Evolutionary conservation across 176 grass and related monocot genomes (phyloP), one percentile per base, ranked within the genome.

Genomic region (Aegilops umbellulata): DNA sequence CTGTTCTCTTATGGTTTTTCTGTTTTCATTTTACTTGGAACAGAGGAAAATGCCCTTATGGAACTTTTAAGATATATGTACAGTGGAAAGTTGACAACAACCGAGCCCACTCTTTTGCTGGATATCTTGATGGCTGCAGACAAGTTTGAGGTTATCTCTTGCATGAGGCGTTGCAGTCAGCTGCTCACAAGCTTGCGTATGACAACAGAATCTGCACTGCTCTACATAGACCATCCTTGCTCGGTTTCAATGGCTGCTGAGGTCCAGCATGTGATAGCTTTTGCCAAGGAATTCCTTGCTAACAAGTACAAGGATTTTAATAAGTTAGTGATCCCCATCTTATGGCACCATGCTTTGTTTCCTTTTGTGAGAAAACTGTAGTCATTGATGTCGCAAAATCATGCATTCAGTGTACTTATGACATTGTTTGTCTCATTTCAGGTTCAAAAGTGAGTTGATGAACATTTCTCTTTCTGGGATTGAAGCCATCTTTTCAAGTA

Each of bases 61-160:
- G 92, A 88, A 61, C 89, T 97, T 47, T 51, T 97, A 74, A 91
- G 90, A 67, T 97, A 93, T 85, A 95, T 95, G 90, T 97, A 95
- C 80, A 90, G 84, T 75, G 95, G 95, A 26, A 95, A 95, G 85
- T 80, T 97, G 80, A 89, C 90, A 69, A 84, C 90, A 60, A 73
- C 32, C 61, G 90, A 90, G 9, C 89, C 95, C 1, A 61, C 84
- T 8, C 89, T 93, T 83, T 64, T 97, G 38, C 69, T 97, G 35
- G 95, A 95, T 80, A 84, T 97, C 62, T 81, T 97, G 51, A 94
- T 97, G 91, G 91, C 89, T 64, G 95, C 97, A 3, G 94, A 98
- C 78, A 98, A 95, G 58, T 98, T 95, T 47, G 97, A 95, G 90
- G 97, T 98, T 69, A 82, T 82, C 70, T 98, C 97, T 36, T 98